Evolutionary conservation across 805 yeast species (phyloP).

Genomic region (Candida vartiovaarae): DNA sequence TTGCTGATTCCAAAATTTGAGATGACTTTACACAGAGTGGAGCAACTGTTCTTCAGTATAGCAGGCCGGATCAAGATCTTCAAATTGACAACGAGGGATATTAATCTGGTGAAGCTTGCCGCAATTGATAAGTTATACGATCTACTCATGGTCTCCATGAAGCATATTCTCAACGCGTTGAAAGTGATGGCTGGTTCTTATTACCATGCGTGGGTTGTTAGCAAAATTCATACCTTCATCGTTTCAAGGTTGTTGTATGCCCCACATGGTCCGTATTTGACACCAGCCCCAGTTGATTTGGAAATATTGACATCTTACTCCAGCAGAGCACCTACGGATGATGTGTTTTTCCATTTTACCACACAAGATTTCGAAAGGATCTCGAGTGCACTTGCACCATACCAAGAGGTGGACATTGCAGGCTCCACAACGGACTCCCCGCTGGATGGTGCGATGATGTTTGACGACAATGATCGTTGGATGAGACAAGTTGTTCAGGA

Average conservation of each 20-base stretch:
- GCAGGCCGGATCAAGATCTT: constrained; percentile 15
- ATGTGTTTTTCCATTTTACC: constrained; percentile 10
- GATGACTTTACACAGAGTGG: constrained; percentile 13
- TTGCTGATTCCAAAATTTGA: constrained; percentile 19
- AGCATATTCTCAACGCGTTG: constrained; percentile 7
- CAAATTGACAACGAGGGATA: constrained; percentile 7
- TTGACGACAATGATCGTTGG: constrained; percentile 18
- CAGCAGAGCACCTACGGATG: constrained; percentile 8
- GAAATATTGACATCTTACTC: constrained; percentile 8
- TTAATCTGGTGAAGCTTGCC: not conserved
- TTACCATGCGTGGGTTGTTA: constrained; percentile 22
- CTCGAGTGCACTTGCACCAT: constrained; percentile 1
- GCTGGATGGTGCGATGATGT: constrained; percentile 5
- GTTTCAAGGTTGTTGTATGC: constrained; percentile 7
- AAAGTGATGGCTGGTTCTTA: constrained; percentile 15
- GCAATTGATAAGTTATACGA: constrained; percentile 12
- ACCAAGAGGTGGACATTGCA: constrained; percentile 6
- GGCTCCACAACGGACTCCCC: constrained; percentile 1
- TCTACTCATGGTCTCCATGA: not conserved
- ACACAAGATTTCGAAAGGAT: constrained; percentile 10
- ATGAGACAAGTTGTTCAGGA: constrained; percentile 17
- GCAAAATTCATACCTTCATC: constrained; percentile 18
- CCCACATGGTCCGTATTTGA: not conserved
- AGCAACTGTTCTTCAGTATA: constrained; percentile 14
- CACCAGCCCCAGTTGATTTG: constrained; percentile 3